Evolutionary conservation across 1,284 basidiomycete genomes (phyloP).

Genomic region (Sanghuangporus weigelae): DNA sequence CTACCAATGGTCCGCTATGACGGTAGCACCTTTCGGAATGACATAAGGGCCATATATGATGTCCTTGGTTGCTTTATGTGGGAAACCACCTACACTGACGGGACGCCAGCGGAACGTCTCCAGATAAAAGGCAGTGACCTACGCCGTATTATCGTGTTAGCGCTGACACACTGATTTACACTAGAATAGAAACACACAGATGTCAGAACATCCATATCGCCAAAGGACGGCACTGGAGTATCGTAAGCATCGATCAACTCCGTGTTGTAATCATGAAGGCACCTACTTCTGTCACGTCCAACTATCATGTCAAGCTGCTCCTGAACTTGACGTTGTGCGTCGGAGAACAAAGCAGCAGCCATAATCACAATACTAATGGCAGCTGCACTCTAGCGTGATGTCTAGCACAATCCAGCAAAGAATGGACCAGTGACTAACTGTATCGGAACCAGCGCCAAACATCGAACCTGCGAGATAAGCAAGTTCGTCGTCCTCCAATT

Average conservation of each 20-base stretch:
- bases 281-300: constrained; percentile 46
- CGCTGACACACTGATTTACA: background rate
- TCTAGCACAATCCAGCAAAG: constrained; percentile 7
- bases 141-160: constrained; percentile 16
- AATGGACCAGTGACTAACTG: constrained; percentile 18
- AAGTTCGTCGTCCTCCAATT: constrained; percentile 26
- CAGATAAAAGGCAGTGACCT: constrained; percentile 54
- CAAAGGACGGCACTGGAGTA: constrained; percentile 41
- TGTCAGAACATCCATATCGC: constrained; percentile 46
- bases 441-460: constrained; percentile 29
- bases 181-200: background rate
- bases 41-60: constrained; percentile 53
- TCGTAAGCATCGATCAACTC: background rate
- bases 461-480: constrained; percentile 27
- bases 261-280: constrained; percentile 13
- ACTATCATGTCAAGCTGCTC: constrained; percentile 55
- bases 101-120: constrained; percentile 65
- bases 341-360: constrained; percentile 58
- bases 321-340: constrained; percentile 49
- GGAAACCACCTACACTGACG: constrained; percentile 46
- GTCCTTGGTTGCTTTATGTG: constrained; percentile 53
- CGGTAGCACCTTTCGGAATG: constrained; percentile 53
- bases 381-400: constrained; percentile 37
- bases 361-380: constrained; percentile 53
- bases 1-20: constrained; percentile 60